phyloP scores from a whole-genome alignment of 108 stramenopile species.

The Cyclotella sp. region DNA sequence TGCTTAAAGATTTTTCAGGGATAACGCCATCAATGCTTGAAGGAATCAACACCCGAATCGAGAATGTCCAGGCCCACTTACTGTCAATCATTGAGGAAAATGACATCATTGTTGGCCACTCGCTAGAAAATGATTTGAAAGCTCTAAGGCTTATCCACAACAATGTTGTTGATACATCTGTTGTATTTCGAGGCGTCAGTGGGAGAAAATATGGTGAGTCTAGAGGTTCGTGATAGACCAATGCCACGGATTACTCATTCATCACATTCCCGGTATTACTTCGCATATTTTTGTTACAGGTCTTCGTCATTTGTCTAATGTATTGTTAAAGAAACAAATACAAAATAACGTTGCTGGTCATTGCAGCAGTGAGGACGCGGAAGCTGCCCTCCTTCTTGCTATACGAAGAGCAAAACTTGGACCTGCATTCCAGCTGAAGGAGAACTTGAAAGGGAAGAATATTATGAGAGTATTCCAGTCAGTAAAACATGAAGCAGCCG shows the following conservation, averaged over 20 bases:
- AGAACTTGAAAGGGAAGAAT: slow-evolving; percentile 38
- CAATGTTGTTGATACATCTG: slow-evolving; percentile 82
- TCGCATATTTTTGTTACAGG: slow-evolving; percentile 17
- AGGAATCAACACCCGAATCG: slow-evolving; percentile 61
- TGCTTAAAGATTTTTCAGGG: slow-evolving; percentile 62
- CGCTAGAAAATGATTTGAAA: slow-evolving; percentile 90
- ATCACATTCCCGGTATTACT: neutral
- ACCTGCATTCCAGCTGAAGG: slow-evolving; percentile 58
- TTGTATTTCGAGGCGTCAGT: slow-evolving; percentile 70
- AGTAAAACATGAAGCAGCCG: slow-evolving; percentile 13
- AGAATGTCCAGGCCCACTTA: slow-evolving; percentile 83
- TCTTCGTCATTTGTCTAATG: slow-evolving; percentile 62
- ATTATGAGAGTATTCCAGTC: slow-evolving; percentile 38
- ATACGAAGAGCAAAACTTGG: slow-evolving; percentile 68
- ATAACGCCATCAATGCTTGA: slow-evolving; percentile 71
- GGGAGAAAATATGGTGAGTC: slow-evolving; percentile 71
- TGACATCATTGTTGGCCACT: slow-evolving; percentile 92
- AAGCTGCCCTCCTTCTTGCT: slow-evolving; percentile 72
- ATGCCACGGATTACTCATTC: neutral
- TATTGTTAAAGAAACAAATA: slow-evolving; percentile 67
- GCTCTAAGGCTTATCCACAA: slow-evolving; percentile 79
- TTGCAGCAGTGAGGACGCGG: slow-evolving; percentile 85
- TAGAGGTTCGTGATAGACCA: neutral
- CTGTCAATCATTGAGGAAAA: slow-evolving; percentile 58
- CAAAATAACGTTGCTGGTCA: slow-evolving; percentile 61